phyloP scores from a whole-genome alignment of 1,284 basidiomycete species.

The Sutorius eximius region DNA sequence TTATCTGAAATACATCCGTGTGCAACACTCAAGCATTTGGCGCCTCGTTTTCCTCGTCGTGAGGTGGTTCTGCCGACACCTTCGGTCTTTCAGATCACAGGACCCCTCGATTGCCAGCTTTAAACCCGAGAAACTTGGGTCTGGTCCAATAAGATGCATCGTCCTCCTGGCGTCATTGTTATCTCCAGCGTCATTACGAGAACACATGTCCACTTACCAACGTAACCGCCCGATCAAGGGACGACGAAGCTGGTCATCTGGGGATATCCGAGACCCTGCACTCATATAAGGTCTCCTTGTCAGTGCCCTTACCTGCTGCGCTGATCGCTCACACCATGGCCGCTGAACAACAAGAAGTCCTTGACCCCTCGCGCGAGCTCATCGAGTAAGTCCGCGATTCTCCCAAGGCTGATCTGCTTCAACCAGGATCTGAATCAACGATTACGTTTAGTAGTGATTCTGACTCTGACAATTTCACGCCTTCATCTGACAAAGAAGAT shows the following conservation, averaged over 20 bases:
- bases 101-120: neutral
- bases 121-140: neutral
- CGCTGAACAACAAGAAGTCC: neutral
- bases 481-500: neutral
- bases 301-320: neutral
- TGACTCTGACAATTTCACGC: neutral
- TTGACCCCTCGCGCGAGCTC: too few species aligned
- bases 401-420: neutral
- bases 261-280: slow-evolving; percentile 1
- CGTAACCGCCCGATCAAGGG: slow-evolving; percentile 5
- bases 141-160: neutral
- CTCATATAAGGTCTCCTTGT: slow-evolving; percentile 14
- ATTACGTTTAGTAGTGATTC: neutral
- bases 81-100: neutral
- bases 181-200: slow-evolving; percentile 20
- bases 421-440: neutral
- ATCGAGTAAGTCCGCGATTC: neutral
- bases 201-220: slow-evolving; percentile 13
- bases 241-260: neutral
- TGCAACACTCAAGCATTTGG: neutral
- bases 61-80: neutral
- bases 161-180: slow-evolving; percentile 8
- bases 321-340: neutral
- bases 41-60: too few species aligned
- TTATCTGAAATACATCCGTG: neutral